Evolutionary conservation across 179 eudicot genomes (phyloP), one percentile per base, ranked within the genome.

Genomic region (Pouteria campechiana): DNA sequence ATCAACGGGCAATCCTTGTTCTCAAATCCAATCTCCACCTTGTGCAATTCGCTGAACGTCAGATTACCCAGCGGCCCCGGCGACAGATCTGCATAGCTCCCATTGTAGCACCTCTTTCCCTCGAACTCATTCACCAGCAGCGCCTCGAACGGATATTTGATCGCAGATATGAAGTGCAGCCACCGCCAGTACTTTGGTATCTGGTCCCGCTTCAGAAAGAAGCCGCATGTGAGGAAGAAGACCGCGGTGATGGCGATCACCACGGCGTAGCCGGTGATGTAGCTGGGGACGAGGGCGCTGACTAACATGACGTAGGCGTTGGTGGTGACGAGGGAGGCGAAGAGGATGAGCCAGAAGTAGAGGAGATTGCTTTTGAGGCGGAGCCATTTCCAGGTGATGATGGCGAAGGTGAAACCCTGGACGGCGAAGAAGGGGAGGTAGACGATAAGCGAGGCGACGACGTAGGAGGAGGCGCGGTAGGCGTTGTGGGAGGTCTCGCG

Each of bases 401-500:
- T 70, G 1, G 74, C 70, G 15, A 72, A 72, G 32, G 78, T 72
- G 61, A 72, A 67, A 10, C 61, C 78, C 43, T 72, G 78, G 17
- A 72, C 35, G 2, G 78, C 70, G 18, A 72, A 72, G 32, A 72
- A 72, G 0, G 78, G 78, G 54, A 72, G 78, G 65, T 72, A 72
- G 6, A 72, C 78, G 12, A 72, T 55, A 55, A 72, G 74, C 54
- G 74, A 67, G 25, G 78, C 59, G 46, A 72, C 60, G 25, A 72
- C 74, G 12, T 72, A 72, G 3, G 78, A 62, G 9, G 78, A 72
- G 1, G 78, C 78, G 3, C 74, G 73, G 27, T 72, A 72, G 2
- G 78, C 60, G n/a, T 72, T 72, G 58, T 72, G 78, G 41, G 74
- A 72, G 7, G 74, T 67, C 44, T 72, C 78, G 2, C 74, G 67